Evolutionary conservation across 129 eudicot species (phyloP).

Genomic region (Glebionis coronaria): DNA sequence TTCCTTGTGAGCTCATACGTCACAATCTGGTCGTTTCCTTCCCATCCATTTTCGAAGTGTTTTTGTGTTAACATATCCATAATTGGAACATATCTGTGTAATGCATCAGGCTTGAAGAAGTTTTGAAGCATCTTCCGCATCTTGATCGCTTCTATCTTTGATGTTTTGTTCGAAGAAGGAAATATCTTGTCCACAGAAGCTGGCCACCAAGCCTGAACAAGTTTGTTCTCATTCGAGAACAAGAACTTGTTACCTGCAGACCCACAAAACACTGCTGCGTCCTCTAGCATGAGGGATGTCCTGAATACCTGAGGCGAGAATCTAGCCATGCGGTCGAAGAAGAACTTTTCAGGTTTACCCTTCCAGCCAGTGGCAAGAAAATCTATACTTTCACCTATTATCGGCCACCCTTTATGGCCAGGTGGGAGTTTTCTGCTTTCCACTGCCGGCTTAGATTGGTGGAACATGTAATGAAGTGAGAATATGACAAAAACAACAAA

Average conservation of each 20-base stretch:
- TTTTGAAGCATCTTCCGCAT: conserved; percentile 38
- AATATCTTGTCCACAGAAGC: conserved; percentile 37
- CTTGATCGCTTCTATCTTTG: conserved; percentile 36
- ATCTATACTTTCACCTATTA: conserved; percentile 8
- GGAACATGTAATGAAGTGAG: background rate
- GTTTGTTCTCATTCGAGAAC: conserved; percentile 56
- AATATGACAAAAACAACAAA: conserved; percentile 4
- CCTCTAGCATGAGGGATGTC: conserved; percentile 14
- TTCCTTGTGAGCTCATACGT: conserved; percentile 37
- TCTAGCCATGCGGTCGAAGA: conserved; percentile 13
- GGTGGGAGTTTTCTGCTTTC: conserved; percentile 3
- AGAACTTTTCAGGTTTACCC: conserved; percentile 16
- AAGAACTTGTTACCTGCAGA: conserved; percentile 43
- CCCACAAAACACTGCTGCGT: conserved; percentile 12
- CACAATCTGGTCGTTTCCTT: conserved; percentile 28
- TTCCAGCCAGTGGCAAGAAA: conserved; percentile 13
- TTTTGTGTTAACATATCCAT: conserved; percentile 46
- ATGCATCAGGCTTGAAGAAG: conserved; percentile 45
- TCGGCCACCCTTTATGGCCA: conserved; percentile 11
- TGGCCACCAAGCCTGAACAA: conserved; percentile 49
- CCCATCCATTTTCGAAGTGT: conserved; percentile 46
- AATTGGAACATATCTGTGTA: conserved; percentile 36
- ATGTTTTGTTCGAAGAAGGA: conserved; percentile 27
- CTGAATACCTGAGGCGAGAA: conserved; percentile 12
- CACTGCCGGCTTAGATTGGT: background rate